phyloP scores from a whole-genome alignment of 805 yeast genomes.

The Pichia kluyveri region DNA sequence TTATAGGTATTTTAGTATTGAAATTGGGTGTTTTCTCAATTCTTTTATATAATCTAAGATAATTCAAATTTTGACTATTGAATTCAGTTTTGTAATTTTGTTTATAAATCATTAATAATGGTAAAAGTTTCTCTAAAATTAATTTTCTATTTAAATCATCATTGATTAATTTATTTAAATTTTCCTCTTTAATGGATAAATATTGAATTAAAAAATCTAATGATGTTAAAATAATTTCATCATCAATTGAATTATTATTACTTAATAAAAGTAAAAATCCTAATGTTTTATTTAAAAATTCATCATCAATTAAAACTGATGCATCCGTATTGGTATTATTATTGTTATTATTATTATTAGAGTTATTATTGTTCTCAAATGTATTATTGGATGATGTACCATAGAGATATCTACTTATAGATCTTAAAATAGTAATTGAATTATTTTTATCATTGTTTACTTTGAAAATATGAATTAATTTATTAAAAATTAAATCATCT shows the following conservation, averaged over 20 bases:
- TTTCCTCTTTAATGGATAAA: slow-evolving; percentile 38
- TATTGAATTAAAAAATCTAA: slow-evolving; percentile 80
- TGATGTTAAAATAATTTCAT: slow-evolving; percentile 65
- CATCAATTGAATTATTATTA: slow-evolving; percentile 33
- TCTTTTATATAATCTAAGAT: slow-evolving; percentile 39
- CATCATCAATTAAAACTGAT: slow-evolving; percentile 37
- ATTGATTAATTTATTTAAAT: slow-evolving; percentile 45
- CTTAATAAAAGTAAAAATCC: slow-evolving; percentile 44
- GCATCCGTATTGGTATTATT: slow-evolving; percentile 24
- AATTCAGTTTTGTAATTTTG: slow-evolving; percentile 30
- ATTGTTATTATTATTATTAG: slow-evolving; percentile 6
- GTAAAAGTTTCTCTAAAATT: slow-evolving; percentile 49
- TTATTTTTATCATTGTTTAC: slow-evolving; percentile 58
- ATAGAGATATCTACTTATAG: slow-evolving; percentile 71
- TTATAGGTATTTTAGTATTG: slow-evolving; percentile 7
- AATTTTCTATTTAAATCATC: slow-evolving; percentile 39
- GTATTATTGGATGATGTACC: slow-evolving; percentile 28
- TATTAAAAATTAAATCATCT: slow-evolving; percentile 58
- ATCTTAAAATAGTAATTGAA: slow-evolving; percentile 60
- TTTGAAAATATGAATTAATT: slow-evolving; percentile 42
- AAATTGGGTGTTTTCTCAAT: slow-evolving; percentile 28
- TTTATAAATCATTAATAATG: slow-evolving; percentile 48
- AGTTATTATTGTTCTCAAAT: slow-evolving; percentile 1
- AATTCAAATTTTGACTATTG: slow-evolving; percentile 23
- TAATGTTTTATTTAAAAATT: slow-evolving; percentile 43